Evolutionary conservation across 2,329 filamentous ascomycete genomes (phyloP).

Genomic region (Helotiales sp.): DNA sequence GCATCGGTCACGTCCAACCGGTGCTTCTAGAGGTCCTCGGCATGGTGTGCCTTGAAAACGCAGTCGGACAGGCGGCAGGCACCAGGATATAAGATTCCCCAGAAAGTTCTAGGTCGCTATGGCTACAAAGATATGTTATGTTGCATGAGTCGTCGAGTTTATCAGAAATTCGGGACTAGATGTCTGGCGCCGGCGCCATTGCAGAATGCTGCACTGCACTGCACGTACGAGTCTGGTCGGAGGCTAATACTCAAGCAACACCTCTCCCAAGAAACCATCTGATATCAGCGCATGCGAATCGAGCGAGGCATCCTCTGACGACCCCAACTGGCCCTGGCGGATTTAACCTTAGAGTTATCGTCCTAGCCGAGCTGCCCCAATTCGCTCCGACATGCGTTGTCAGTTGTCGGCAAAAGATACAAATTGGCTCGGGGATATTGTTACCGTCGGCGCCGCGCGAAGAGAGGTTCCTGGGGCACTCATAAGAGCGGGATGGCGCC

Average conservation of each 20-base stretch:
- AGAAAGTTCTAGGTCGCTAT: not conserved
- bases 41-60: not conserved
- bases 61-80: too few species aligned
- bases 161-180: too few species aligned
- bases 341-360: slow-evolving; percentile 2
- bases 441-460: not conserved
- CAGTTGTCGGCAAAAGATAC: slow-evolving; percentile 3
- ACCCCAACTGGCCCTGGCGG: not conserved
- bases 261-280: not conserved
- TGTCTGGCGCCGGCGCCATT: too few species aligned
- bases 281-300: not conserved
- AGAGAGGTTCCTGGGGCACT: not conserved
- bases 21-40: not conserved
- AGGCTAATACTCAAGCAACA: not conserved
- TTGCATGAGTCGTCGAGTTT: too few species aligned
- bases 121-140: too few species aligned
- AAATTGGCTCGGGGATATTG: slow-evolving; percentile 5
- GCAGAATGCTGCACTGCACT: not conserved
- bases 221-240: not conserved
- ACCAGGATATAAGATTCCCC: not conserved
- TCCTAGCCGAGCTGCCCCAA: not conserved
- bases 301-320: not conserved
- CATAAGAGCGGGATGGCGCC: not conserved
- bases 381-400: not conserved
- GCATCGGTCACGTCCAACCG: too few species aligned